These are phyloP conservation scores for Trypanosoma mega DNA, from an alignment of 208 protist species.

Conservation along the genomic window DNA sequence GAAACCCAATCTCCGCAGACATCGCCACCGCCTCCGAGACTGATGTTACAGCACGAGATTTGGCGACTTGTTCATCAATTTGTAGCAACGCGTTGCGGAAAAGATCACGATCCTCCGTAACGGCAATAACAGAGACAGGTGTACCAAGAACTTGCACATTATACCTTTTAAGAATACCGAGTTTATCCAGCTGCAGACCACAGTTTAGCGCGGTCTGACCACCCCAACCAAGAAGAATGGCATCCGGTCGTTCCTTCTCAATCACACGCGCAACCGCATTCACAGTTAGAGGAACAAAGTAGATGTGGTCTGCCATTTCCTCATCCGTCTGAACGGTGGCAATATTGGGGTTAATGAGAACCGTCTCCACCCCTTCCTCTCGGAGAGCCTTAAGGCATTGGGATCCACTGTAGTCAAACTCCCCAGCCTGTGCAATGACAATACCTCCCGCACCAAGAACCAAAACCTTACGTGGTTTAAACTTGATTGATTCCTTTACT, in stretches of 20 bases:
- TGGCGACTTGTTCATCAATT: conserved; percentile 95
- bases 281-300: conserved; percentile 96
- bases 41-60: conserved; percentile 73
- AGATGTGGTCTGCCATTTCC: conserved; percentile 96
- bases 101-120: conserved; percentile 97
- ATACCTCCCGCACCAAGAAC: conserved; percentile 96
- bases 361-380: conserved; percentile 96
- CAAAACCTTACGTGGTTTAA: conserved; percentile 90
- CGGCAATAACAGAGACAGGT: conserved; percentile 93
- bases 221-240: conserved; percentile 97
- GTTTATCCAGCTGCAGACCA: conserved; percentile 93
- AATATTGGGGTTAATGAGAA: conserved; percentile 99
- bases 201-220: conserved; percentile 99
- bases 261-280: conserved; percentile 95
- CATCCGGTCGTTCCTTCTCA: conserved; percentile 93
- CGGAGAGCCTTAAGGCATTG: conserved; percentile 98
- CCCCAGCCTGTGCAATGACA: conserved; percentile 98
- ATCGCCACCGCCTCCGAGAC: conserved; percentile 71
- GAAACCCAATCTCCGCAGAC: conserved; percentile 91
- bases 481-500: conserved; percentile 60
- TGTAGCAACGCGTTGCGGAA: conserved; percentile 96
- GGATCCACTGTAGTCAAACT: conserved; percentile 99
- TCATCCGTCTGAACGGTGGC: conserved; percentile 98
- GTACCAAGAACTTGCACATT: conserved; percentile 96
- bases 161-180: conserved; percentile 92